Percentiles rank a stretch among this genome's conserved stretches.
Evolutionary conservation across 2,329 filamentous ascomycete genomes (phyloP).

Genomic region (Aspergillus vadensis): DNA sequence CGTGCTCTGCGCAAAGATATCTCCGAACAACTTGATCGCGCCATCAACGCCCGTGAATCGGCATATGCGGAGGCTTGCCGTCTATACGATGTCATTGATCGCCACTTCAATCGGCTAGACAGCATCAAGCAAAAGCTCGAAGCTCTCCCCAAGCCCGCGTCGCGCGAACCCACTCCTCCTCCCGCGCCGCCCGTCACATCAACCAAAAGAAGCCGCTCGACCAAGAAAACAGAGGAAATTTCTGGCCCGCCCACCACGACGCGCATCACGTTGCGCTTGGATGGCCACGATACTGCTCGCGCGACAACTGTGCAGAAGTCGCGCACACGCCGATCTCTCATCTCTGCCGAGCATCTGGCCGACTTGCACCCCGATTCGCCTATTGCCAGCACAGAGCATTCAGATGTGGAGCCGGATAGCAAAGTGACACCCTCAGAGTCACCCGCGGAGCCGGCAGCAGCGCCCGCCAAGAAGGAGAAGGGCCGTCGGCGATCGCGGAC

Average conservation of each 20-base stretch:
- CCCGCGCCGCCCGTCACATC: slow-evolving; percentile 30
- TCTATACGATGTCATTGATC: slow-evolving; percentile 59
- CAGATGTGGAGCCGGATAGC: slow-evolving; percentile 43
- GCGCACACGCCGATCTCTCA: slow-evolving; percentile 38
- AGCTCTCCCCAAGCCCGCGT: slow-evolving; percentile 61
- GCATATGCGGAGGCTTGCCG: slow-evolving; percentile 59
- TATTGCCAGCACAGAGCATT: slow-evolving; percentile 50
- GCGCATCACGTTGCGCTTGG: slow-evolving; percentile 47
- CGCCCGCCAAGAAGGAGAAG: slow-evolving; percentile 48
- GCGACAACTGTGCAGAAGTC: slow-evolving; percentile 35
- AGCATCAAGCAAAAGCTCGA: slow-evolving; percentile 64
- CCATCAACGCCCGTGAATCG: slow-evolving; percentile 58
- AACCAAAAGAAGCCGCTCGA: slow-evolving; percentile 43
- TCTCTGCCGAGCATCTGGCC: slow-evolving; percentile 39
- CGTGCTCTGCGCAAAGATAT: slow-evolving; percentile 57
- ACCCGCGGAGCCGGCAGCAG: slow-evolving; percentile 17
- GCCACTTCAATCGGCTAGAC: slow-evolving; percentile 59
- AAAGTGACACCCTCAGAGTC: slow-evolving; percentile 27
- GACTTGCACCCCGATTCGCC: slow-evolving; percentile 48
- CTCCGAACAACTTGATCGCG: slow-evolving; percentile 57
- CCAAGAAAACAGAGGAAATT: slow-evolving; percentile 41
- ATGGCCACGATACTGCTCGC: slow-evolving; percentile 27
- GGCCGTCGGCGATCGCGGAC: slow-evolving; percentile 29
- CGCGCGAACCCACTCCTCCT: slow-evolving; percentile 60
- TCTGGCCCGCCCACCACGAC: slow-evolving; percentile 31